These are phyloP conservation scores for Silene uniflora DNA, from an alignment of 148 eudicot species.

Conservation along the genomic window DNA sequence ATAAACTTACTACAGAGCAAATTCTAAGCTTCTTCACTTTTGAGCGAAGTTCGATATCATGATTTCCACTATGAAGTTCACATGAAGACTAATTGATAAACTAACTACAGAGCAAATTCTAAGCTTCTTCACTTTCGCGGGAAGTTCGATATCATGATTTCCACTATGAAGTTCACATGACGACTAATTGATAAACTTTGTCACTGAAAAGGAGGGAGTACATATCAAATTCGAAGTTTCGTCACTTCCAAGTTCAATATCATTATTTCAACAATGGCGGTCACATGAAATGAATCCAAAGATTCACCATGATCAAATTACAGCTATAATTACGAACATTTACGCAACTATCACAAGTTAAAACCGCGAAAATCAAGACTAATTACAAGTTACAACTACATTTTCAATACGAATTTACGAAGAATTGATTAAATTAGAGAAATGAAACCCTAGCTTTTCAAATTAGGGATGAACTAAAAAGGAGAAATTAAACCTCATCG, in stretches of 20 bases:
- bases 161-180: not conserved
- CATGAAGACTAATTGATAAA: too few relatives aligned
- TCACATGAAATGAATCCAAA: not conserved
- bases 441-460: slow-evolving; percentile 7
- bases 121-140: not conserved
- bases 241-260: not conserved
- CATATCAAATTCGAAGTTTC: not conserved
- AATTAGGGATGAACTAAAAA: not conserved
- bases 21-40: too few relatives aligned
- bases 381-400: not conserved
- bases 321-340: not conserved
- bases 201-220: too few relatives aligned
- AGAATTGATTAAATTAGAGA: slow-evolving; percentile 7
- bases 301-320: not conserved
- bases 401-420: not conserved
- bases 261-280: not conserved
- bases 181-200: not conserved
- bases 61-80: too few relatives aligned
- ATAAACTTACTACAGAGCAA: too few relatives aligned
- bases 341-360: not conserved
- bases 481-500: slow-evolving; percentile 48
- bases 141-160: not conserved
- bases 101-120: not conserved
- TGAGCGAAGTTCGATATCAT: too few relatives aligned
- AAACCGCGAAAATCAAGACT: not conserved